Evolutionary conservation across 345 rosid species (phyloP).

Genomic region (Euphorbia tirucalli): DNA sequence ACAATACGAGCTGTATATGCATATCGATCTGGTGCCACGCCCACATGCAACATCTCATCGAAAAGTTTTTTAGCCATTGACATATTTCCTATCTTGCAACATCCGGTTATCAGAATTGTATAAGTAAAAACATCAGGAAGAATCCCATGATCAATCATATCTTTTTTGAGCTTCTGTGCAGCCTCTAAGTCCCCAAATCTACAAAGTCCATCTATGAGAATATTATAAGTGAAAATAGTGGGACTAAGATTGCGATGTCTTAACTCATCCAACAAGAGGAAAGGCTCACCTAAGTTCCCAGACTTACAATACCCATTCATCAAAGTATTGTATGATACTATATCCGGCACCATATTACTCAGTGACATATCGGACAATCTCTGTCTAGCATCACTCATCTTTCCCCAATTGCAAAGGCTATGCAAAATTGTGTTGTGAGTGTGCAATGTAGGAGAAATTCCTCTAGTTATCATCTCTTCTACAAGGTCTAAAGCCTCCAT

Average conservation of each 20-base stretch:
- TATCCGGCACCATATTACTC: constrained; percentile 46
- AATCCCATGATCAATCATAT: constrained; percentile 46
- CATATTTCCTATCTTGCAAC: constrained; percentile 50
- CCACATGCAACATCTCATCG: constrained; percentile 54
- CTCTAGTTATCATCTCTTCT: constrained; percentile 48
- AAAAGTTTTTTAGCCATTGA: constrained; percentile 44
- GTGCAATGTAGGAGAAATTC: constrained; percentile 37
- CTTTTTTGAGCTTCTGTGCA: constrained; percentile 60
- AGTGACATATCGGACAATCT: constrained; percentile 40
- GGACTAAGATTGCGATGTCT: constrained; percentile 40
- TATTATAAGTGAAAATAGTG: constrained; percentile 55
- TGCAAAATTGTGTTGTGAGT: constrained; percentile 51
- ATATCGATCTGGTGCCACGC: constrained; percentile 52
- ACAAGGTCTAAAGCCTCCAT: constrained; percentile 46
- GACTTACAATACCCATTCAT: constrained; percentile 57
- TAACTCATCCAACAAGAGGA: constrained; percentile 59
- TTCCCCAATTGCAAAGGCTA: constrained; percentile 49
- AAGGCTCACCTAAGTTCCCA: constrained; percentile 55
- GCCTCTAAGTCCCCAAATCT: constrained; percentile 47
- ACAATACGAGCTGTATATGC: constrained; percentile 50
- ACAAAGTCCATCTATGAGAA: constrained; percentile 66
- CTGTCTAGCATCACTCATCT: constrained; percentile 49
- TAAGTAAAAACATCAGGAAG: constrained; percentile 64
- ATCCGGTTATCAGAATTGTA: constrained; percentile 59
- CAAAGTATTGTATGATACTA: constrained; percentile 64